Evolutionary conservation across 139 green algal genomes (phyloP), one percentile per base, ranked within the genome.

Genomic region (Chlamydomonas eustigma): DNA sequence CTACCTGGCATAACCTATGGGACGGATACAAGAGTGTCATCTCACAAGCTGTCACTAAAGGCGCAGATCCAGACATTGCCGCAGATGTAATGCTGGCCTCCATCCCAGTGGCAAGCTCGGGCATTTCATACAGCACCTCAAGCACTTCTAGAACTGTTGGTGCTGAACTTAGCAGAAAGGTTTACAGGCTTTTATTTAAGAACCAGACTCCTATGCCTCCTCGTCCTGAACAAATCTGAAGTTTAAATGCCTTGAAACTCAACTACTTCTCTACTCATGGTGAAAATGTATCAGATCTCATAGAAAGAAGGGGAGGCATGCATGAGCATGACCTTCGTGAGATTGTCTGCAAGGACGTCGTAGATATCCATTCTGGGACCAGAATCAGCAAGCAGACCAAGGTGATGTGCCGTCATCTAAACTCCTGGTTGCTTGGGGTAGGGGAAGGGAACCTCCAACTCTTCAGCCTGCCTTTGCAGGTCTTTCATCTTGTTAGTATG

Each of bases 381-480:
- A n/a, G n/a, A n/a, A n/a, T n/a, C n/a, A n/a, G n/a, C n/a, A n/a
- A n/a, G n/a, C n/a, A n/a, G n/a, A n/a, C n/a, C n/a, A n/a, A n/a
- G n/a, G n/a, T n/a, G n/a, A n/a, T n/a, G n/a, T n/a, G n/a, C n/a
- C n/a, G n/a, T n/a, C n/a, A n/a, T n/a, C n/a, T n/a, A n/a, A n/a
- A 18, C 70, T 8, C 33, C 70, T 28, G 30, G 38, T 36, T 50
- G 37, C 30, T 37, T 50, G 35, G 44, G 50, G 32, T 44, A 69
- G 12, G 72, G 72, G 28, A 52, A 70, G 2, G 44, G 32, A 18
- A 87, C 77, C 78, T 87, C 81, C 37, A 87, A 75, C 71, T 87
- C 81, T 31, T 75, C 78, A 24, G 78, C 78, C 75, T 83, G 44
- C 81, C 80, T 66, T 71, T 87, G 81, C 37, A 87, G 78, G 65